Conservation (phyloP, 257 asterid species). For the Solanum tarijense region DNA sequence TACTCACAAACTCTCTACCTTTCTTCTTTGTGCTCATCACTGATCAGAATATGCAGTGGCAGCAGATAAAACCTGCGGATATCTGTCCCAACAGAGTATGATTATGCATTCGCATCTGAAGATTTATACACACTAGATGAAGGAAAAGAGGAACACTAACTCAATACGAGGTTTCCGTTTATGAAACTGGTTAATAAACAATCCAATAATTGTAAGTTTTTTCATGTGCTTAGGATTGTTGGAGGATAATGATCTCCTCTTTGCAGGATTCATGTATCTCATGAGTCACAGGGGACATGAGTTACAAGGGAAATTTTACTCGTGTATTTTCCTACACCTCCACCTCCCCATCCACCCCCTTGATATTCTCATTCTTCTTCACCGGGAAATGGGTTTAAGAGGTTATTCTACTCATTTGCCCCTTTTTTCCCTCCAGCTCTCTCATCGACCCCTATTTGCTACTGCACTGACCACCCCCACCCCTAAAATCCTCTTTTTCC, state of each 20-base stretch:
- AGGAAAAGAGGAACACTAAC: not conserved
- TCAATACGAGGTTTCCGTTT: not conserved
- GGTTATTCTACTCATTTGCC: not conserved
- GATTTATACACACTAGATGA: not conserved
- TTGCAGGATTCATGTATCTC: not conserved
- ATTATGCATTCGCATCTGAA: not conserved
- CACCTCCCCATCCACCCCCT: not conserved
- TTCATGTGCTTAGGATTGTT: not conserved
- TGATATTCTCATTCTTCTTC: not conserved
- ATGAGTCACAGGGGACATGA: not conserved
- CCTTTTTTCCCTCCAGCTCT: not conserved
- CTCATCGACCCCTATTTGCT: not conserved
- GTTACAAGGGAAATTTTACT: not conserved
- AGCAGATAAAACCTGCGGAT: not conserved
- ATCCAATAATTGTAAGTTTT: not conserved
- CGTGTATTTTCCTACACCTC: not conserved
- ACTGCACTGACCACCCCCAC: not conserved
- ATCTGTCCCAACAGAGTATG: not conserved
- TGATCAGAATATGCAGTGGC: not conserved
- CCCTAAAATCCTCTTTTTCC: not conserved
- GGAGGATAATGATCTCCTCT: not conserved
- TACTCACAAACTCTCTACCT: not conserved
- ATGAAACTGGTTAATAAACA: not conserved
- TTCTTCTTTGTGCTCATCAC: not conserved
- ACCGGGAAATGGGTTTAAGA: not conserved